Evolutionary conservation across 306 rosid species (phyloP).

Genomic region (Casuarina cunninghamiana): DNA sequence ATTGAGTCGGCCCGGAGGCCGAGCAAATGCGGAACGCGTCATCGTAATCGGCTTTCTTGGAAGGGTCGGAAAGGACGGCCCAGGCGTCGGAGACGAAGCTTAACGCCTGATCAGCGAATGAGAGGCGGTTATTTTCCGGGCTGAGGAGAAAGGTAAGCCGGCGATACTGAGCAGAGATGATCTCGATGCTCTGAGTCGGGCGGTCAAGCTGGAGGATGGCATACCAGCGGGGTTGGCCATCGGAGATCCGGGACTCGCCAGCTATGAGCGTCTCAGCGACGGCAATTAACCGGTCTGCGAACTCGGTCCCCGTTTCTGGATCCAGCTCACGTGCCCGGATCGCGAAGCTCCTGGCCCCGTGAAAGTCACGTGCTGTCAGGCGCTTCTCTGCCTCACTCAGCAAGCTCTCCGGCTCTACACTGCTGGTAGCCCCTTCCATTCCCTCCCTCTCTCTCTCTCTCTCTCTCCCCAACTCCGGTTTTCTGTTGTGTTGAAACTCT

Average conservation of each 20-base stretch:
- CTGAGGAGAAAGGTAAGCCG: conserved; percentile 70
- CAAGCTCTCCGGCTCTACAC: conserved; percentile 89
- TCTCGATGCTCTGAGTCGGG: conserved; percentile 62
- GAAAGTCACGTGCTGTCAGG: conserved; percentile 68
- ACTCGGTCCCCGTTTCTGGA: conserved; percentile 60
- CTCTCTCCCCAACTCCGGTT: background rate
- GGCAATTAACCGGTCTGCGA: conserved; percentile 60
- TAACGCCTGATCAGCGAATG: conserved; percentile 67
- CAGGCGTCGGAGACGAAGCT: conserved; percentile 76
- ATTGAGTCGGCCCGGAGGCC: conserved; percentile 31
- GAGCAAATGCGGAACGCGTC: conserved; percentile 47
- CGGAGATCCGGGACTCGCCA: conserved; percentile 60
- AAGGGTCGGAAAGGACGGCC: conserved; percentile 63
- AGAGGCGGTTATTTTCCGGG: conserved; percentile 57
- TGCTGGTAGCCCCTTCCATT: conserved; percentile 42
- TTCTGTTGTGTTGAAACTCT: background rate
- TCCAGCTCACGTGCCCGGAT: conserved; percentile 84
- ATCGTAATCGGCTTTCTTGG: conserved; percentile 62
- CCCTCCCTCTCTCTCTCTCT: background rate
- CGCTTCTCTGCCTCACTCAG: conserved; percentile 77
- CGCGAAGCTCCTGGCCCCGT: conserved; percentile 77
- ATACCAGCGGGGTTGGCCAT: conserved; percentile 58
- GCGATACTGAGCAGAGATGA: conserved; percentile 70
- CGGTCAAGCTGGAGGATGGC: conserved; percentile 60
- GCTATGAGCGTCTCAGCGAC: conserved; percentile 78